Base-by-base conservation (phyloP, 306 rosid species). In the Cucumis hystrix region DNA sequence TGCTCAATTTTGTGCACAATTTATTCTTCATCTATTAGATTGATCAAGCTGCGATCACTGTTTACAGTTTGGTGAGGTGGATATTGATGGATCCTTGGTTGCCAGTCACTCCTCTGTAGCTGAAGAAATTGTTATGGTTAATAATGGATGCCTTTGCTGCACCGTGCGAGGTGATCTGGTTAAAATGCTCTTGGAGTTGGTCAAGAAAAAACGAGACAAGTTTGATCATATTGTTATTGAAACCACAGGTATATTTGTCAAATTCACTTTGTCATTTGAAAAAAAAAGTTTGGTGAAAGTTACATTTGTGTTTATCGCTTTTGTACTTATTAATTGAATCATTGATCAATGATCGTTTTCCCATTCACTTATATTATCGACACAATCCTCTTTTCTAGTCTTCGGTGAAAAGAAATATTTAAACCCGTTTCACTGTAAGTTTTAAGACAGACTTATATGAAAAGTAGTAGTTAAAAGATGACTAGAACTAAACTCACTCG, bases 21-120 rank as follows among this genome's bases (percentile, higher is more conserved):
- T 54, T 43, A 12, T 17, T 23, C 57, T 41, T 25, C 54, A 12
- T 60, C 4, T 23, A 6, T 49, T 25, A 10, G 30, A 25, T 35
- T 59, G 21, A 6, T 75, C 45, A 58, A 65, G 43, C 30, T 74
- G 10, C 14, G 37, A 35, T 65, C 79, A 39, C 8, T 66, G 51
- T 69, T 21, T 85, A 88, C 96, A 93, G 97, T 93, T 93, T 87
- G 98, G 97, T 65, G 98, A 90, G 91, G 97, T 93, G 77, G 97
- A 93, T 86, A 93, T 91, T 77, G 98, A 93, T 79, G 97, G 96
- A 74, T 91, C 97, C 18, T 77, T 93, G 90, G 94, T 93, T 83
- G 97, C 98, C 67, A 91, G 94, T 83, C 98, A 93, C 84, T 87
- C 92, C 52, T 87, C 90, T 0, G 86, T 79, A 40, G 86, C 74